These are phyloP conservation scores for Aspergillus incahuasiensis DNA, from an alignment of 495 filamentous ascomycete genomes.

Conservation along the genomic window DNA sequence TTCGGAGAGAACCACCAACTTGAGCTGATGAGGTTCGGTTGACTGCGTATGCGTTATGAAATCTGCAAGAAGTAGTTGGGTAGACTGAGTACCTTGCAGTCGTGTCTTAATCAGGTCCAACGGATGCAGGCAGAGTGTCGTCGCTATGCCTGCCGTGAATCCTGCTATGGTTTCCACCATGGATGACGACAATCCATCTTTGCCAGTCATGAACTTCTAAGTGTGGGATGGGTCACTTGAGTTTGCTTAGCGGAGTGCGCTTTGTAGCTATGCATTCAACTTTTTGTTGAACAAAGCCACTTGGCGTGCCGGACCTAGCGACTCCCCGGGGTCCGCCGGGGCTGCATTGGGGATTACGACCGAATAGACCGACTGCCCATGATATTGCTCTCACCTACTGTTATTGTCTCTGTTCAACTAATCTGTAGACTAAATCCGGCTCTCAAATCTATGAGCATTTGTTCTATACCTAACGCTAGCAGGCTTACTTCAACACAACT, in stretches of 20 bases:
- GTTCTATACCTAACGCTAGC: neutral
- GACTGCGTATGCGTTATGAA: constrained; percentile 35
- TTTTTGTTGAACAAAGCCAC: neutral
- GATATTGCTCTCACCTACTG: too few species aligned
- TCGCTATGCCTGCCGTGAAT: constrained; percentile 79
- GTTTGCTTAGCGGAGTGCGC: neutral
- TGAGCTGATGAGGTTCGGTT: constrained; percentile 39
- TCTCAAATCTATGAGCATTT: too few species aligned
- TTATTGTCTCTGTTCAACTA: too few species aligned
- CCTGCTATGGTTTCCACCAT: constrained; percentile 87
- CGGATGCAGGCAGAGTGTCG: constrained; percentile 67
- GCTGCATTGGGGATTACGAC: too few species aligned
- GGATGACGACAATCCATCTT: constrained; percentile 61
- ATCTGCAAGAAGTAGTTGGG: too few species aligned
- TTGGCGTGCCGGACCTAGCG: constrained; percentile 8
- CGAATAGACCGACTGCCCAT: too few species aligned
- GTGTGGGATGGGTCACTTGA: neutral
- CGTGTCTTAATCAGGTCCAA: constrained; percentile 95
- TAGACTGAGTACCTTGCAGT: constrained; percentile 77
- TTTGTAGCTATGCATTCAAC: constrained; percentile 2
- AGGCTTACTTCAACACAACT: too few species aligned
- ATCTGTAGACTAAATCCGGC: too few species aligned
- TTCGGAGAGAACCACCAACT: constrained; percentile 49
- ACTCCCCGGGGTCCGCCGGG: too few species aligned
- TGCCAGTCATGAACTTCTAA: constrained; percentile 41